These are phyloP conservation scores for Pseudogymnoascus sp. DNA, from an alignment of 2,329 filamentous ascomycete species.

Conservation along the genomic window DNA sequence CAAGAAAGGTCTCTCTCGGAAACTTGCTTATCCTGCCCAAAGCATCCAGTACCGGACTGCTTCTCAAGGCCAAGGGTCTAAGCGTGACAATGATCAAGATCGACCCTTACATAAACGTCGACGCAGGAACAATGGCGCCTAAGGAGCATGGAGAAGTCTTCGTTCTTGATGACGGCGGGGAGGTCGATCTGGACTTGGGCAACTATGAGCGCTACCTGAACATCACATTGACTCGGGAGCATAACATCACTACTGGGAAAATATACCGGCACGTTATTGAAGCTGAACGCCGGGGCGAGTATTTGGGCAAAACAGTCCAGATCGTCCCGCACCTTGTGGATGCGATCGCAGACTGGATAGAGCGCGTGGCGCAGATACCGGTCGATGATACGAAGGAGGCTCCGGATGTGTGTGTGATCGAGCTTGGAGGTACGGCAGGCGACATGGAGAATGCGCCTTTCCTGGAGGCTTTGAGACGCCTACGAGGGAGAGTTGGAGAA, in stretches of 20 bases:
- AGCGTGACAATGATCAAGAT: conserved; percentile 64
- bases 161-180: conserved; percentile 75
- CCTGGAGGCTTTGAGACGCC: conserved; percentile 74
- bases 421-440: conserved; percentile 52
- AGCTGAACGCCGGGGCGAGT: conserved; percentile 58
- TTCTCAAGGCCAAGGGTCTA: conserved; percentile 72
- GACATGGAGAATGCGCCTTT: conserved; percentile 86
- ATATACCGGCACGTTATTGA: conserved; percentile 87
- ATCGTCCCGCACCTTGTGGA: conserved; percentile 89
- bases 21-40: conserved; percentile 22
- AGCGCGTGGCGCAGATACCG: conserved; percentile 73
- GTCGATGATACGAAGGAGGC: conserved; percentile 75
- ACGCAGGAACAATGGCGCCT: conserved; percentile 62
- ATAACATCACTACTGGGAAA: conserved; percentile 97
- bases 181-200: conserved; percentile 65
- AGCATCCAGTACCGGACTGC: conserved; percentile 62
- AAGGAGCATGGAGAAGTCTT: conserved; percentile 80
- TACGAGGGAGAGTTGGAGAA: conserved; percentile 61
- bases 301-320: conserved; percentile 85
- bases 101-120: conserved; percentile 67
- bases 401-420: conserved; percentile 88
- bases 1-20: background rate
- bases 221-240: conserved; percentile 71
- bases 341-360: conserved; percentile 90
- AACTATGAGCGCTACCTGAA: conserved; percentile 77